These are phyloP conservation scores for Wickerhamiella brachini DNA, from an alignment of 805 yeast genomes.

Conservation along the genomic window DNA sequence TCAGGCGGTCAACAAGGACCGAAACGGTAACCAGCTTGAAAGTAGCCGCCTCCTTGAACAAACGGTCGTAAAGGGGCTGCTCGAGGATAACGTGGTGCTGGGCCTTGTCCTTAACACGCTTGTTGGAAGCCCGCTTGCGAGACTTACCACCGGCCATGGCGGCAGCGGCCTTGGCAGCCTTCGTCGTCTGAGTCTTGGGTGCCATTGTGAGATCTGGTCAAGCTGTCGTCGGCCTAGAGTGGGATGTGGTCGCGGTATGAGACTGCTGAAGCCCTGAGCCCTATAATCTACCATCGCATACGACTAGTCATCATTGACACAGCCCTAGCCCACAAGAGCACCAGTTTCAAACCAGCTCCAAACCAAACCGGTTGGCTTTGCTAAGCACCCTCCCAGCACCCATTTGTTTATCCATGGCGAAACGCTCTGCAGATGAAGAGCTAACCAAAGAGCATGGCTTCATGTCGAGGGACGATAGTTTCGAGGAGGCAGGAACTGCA, in stretches of 20 bases:
- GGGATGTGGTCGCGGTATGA: not conserved
- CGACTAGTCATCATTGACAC: no score
- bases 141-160: conserved; percentile 99
- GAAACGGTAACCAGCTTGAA: conserved; percentile 97
- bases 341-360: no score
- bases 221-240: not conserved
- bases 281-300: not conserved
- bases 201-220: conserved; percentile 51
- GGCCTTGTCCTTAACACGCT: conserved; percentile 99
- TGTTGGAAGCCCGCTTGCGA: conserved; percentile 97
- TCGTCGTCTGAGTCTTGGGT: conserved; percentile 97
- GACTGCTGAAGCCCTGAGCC: conserved; percentile 1
- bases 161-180: conserved; percentile 99
- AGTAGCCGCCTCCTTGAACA: conserved; percentile 97
- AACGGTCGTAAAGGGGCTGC: conserved; percentile 98
- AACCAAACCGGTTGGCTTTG: no score
- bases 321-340: no score
- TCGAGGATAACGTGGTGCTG: conserved; percentile 94
- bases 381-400: not conserved
- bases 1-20: conserved; percentile 96
- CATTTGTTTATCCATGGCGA: conserved; percentile 18
- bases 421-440: conserved; percentile 56
- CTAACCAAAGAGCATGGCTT: conserved; percentile 39
- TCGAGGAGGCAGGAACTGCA: conserved; percentile 31
- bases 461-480: conserved; percentile 29